Conservation (phyloP, 768 basidiomycete genomes). For the Leccinellum albellum region DNA sequence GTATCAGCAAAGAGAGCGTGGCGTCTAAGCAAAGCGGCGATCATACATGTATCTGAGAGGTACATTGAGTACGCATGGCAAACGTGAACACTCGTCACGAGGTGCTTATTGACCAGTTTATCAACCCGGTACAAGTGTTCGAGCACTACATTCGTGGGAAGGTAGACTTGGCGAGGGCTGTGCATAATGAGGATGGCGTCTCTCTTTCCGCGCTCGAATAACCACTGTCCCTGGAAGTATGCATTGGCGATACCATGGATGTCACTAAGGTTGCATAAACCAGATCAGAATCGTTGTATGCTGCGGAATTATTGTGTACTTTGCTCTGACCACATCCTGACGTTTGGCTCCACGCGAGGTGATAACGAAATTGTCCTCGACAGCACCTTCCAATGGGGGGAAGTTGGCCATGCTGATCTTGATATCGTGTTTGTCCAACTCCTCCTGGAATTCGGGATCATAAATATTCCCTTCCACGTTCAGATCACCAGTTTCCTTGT, state of each 20-base stretch:
- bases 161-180: constrained; percentile 19
- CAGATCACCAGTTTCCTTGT: constrained; percentile 31
- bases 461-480: constrained; percentile 34
- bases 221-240: constrained; percentile 31
- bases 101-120: constrained; percentile 25
- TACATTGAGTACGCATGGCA: constrained; percentile 35
- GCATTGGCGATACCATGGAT: constrained; percentile 21
- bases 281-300: not conserved
- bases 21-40: not conserved
- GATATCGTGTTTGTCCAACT: constrained; percentile 12
- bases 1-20: not conserved
- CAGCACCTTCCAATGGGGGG: constrained; percentile 12
- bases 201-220: constrained; percentile 24
- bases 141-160: constrained; percentile 22
- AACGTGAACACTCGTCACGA: constrained; percentile 30
- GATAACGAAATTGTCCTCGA: constrained; percentile 25
- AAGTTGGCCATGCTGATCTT: constrained; percentile 14
- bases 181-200: constrained; percentile 34
- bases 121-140: constrained; percentile 24
- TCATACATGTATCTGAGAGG: constrained; percentile 24
- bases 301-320: constrained; percentile 12
- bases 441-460: constrained; percentile 17
- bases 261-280: constrained; percentile 1
- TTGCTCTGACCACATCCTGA: constrained; percentile 8
- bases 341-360: constrained; percentile 16